A percentile compares a stretch with the other conserved stretches of the same genome.
phyloP scores from a whole-genome alignment of 345 rosid genomes.

The Hirschfeldia incana region DNA sequence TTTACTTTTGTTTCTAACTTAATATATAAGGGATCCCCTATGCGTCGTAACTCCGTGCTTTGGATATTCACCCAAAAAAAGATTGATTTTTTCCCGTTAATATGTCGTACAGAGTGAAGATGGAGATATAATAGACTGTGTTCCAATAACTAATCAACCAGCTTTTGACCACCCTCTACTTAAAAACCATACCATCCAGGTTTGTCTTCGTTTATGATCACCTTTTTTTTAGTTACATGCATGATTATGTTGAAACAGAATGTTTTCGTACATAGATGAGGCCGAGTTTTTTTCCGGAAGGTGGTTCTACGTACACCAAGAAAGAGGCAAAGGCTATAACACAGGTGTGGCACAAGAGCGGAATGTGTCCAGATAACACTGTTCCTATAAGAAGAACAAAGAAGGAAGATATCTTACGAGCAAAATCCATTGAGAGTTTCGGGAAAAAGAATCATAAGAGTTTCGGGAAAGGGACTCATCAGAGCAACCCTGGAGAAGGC shows the following conservation, averaged over 20 bases:
- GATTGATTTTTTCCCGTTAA: neutral
- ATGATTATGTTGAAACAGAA: neutral
- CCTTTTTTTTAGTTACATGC: neutral
- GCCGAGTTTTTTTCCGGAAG: neutral
- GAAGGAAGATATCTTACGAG: neutral
- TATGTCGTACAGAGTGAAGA: neutral
- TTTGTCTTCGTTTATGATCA: neutral
- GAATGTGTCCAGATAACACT: neutral
- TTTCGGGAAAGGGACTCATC: constrained; percentile 17
- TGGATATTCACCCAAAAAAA: neutral
- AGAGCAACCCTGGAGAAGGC: neutral
- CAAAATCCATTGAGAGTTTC: neutral
- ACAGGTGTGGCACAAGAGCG: neutral
- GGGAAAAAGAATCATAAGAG: neutral
- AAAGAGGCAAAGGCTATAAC: neutral
- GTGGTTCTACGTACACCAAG: constrained; percentile 1
- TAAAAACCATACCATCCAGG: constrained; percentile 41
- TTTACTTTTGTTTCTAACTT: no score
- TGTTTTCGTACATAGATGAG: neutral
- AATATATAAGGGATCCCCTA: no score
- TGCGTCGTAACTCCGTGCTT: no score
- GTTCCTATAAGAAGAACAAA: neutral
- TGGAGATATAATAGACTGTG: neutral
- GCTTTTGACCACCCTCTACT: constrained; percentile 44
- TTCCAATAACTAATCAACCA: constrained; percentile 28